phyloP scores from a whole-genome alignment of 306 rosid genomes.

The Prunus campanulata region DNA sequence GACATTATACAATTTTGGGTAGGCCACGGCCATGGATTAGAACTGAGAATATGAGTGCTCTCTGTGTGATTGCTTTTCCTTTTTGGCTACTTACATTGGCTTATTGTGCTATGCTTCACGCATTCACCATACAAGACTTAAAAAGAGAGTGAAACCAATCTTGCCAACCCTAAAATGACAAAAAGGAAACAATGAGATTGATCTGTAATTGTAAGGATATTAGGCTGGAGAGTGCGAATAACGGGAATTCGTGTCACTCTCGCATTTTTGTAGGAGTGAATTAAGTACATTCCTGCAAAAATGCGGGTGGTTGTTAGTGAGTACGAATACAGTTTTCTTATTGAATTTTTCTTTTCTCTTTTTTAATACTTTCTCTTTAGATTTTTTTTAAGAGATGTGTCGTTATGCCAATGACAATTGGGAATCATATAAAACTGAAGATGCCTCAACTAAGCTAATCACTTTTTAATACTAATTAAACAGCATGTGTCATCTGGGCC shows the following conservation, averaged over 20 bases:
- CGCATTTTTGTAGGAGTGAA: background rate
- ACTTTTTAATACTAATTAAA: background rate
- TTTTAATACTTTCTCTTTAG: background rate
- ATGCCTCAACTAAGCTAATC: background rate
- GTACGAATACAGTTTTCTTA: background rate
- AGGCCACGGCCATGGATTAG: constrained; percentile 4
- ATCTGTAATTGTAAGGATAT: background rate
- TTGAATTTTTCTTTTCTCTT: background rate
- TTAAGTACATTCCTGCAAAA: background rate
- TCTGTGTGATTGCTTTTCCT: background rate
- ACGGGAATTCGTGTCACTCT: background rate
- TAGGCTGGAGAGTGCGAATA: background rate
- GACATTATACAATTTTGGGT: background rate
- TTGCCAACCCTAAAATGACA: constrained; percentile 5
- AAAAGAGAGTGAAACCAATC: background rate
- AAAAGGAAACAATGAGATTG: background rate
- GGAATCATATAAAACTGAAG: background rate
- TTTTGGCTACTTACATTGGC: background rate
- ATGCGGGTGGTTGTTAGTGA: background rate
- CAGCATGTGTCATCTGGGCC: background rate
- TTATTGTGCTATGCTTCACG: background rate
- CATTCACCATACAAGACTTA: background rate
- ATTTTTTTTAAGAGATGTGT: background rate
- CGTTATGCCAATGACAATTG: background rate
- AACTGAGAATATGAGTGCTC: background rate